Conservation (phyloP, 768 basidiomycete species). For the Leccinum aurantiacum region DNA sequence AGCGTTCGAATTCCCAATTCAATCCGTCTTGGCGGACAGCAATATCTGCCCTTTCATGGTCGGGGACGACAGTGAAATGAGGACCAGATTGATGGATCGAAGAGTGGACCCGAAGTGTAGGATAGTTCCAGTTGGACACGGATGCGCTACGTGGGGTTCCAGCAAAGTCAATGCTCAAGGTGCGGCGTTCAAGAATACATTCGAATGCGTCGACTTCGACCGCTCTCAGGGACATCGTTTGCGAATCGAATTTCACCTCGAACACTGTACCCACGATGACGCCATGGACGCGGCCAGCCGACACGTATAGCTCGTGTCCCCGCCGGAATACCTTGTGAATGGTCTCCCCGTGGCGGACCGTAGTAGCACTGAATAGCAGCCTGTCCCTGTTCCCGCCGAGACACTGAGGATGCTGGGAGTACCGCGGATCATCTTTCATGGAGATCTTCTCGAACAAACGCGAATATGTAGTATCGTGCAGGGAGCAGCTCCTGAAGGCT, state of each 20-base stretch:
- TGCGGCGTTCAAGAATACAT: conserved; percentile 12
- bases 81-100: background rate
- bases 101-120: conserved; percentile 10
- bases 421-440: background rate
- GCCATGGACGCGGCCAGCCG: conserved; percentile 21
- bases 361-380: conserved; percentile 21
- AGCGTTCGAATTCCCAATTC: conserved; percentile 19
- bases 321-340: conserved; percentile 15
- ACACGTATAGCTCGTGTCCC: conserved; percentile 7
- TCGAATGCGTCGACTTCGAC: conserved; percentile 15
- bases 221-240: conserved; percentile 12
- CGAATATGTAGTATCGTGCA: conserved; percentile 19
- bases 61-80: conserved; percentile 13
- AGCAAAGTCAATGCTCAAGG: conserved; percentile 1
- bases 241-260: background rate
- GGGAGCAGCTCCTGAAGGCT: conserved; percentile 3
- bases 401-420: conserved; percentile 22
- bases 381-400: conserved; percentile 16
- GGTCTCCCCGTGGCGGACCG: conserved; percentile 7
- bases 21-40: conserved; percentile 1
- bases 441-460: conserved; percentile 8
- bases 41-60: conserved; percentile 11
- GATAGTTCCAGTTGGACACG: conserved; percentile 16
- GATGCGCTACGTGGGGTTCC: background rate
- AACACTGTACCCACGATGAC: conserved; percentile 18